Conservation (phyloP, 345 rosid genomes). For the Citrus mangshanensis region DNA sequence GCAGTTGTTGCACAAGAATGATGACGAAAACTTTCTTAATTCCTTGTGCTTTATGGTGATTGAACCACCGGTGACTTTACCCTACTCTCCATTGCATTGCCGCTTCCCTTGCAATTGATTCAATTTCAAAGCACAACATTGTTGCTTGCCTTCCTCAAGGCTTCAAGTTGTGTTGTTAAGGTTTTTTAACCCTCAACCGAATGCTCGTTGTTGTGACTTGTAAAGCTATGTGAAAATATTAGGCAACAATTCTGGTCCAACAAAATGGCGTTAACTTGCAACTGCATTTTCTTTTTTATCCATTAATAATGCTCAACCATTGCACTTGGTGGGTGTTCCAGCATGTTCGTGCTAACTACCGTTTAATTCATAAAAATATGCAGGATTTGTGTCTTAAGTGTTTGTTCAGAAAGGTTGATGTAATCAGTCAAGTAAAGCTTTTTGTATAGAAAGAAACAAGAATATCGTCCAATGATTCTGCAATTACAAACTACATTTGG, state of each 20-base stretch:
- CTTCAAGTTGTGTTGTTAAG: conserved; percentile 8
- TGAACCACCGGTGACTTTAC: not conserved
- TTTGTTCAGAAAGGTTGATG: not conserved
- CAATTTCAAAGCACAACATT: conserved; percentile 10
- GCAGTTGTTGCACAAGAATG: conserved; percentile 47
- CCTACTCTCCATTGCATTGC: not conserved
- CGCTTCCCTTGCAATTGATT: not conserved
- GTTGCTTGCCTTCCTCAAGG: conserved; percentile 1
- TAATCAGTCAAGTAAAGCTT: not conserved
- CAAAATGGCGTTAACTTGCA: not conserved
- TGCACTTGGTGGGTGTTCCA: not conserved
- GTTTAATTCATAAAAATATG: no score
- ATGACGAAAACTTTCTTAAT: conserved; percentile 25
- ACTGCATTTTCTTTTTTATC: not conserved
- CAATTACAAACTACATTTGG: not conserved
- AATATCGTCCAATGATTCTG: not conserved
- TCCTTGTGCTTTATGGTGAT: not conserved
- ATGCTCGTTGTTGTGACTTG: conserved; percentile 11
- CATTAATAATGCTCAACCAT: not conserved
- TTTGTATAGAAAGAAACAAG: not conserved
- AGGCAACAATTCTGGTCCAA: not conserved
- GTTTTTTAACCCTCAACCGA: not conserved
- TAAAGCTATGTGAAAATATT: not conserved
- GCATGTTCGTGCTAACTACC: not conserved
- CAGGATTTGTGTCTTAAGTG: not conserved